phyloP scores from a whole-genome alignment of 495 filamentous ascomycete species.

The Penicillium diatomitis region DNA sequence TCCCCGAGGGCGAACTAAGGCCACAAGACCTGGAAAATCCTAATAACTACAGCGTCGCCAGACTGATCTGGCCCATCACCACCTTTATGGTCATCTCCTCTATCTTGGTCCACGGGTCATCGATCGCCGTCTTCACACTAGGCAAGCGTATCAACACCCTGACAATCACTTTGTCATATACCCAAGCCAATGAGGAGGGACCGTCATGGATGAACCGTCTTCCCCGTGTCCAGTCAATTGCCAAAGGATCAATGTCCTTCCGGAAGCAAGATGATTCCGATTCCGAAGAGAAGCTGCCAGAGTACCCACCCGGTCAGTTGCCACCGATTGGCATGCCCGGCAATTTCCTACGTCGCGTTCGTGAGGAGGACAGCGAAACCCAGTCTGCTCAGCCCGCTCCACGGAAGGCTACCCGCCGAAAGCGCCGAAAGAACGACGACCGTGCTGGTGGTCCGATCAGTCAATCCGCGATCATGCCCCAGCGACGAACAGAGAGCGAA shows the following conservation, averaged over 20 bases:
- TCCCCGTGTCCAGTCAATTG: conserved; percentile 74
- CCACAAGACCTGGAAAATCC: conserved; percentile 15
- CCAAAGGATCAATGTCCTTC: conserved; percentile 74
- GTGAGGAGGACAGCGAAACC: conserved; percentile 54
- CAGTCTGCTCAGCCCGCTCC: conserved; percentile 51
- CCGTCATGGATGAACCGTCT: conserved; percentile 92
- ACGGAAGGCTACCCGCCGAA: conserved; percentile 43
- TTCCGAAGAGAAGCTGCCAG: conserved; percentile 53
- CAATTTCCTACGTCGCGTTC: conserved; percentile 73
- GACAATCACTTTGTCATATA: conserved; percentile 92
- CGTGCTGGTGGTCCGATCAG: conserved; percentile 81
- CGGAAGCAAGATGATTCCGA: conserved; percentile 47
- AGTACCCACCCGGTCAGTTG: conserved; percentile 70
- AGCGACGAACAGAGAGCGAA: conserved; percentile 34
- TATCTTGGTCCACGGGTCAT: conserved; percentile 94
- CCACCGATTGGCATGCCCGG: conserved; percentile 66
- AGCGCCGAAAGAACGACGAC: conserved; percentile 62
- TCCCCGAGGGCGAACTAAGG: conserved; percentile 55
- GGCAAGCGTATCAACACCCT: conserved; percentile 98
- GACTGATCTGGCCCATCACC: conserved; percentile 91
- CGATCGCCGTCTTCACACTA: conserved; percentile 94
- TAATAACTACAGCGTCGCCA: conserved; percentile 58
- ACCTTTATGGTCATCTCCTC: conserved; percentile 91
- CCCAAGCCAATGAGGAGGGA: conserved; percentile 77
- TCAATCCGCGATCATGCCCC: conserved; percentile 81